These are phyloP conservation scores for Neurospora sublineolata DNA, from an alignment of 495 filamentous ascomycete genomes.

Conservation along the genomic window DNA sequence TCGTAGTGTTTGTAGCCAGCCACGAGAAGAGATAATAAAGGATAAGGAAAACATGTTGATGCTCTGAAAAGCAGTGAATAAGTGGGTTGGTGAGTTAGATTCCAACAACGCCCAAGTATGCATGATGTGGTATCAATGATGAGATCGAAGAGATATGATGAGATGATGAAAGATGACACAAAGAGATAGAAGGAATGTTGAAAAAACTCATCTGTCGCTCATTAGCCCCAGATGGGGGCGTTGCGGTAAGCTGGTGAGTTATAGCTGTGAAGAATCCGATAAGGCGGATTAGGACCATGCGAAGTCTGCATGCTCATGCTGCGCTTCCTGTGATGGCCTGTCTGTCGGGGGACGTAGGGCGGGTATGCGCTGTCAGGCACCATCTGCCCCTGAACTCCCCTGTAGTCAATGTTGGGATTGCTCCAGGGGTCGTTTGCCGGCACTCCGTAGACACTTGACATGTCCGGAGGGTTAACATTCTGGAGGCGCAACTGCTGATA, in stretches of 20 bases:
- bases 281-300: conserved; percentile 17
- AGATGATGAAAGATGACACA: neutral
- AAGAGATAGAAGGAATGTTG: conserved; percentile 1
- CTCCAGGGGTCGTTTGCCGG: conserved; percentile 19
- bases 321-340: conserved; percentile 25
- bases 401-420: conserved; percentile 17
- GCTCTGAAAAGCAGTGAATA: neutral
- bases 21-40: neutral
- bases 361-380: conserved; percentile 19
- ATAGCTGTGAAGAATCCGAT: conserved; percentile 37
- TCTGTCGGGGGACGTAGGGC: conserved; percentile 18
- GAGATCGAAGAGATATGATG: neutral
- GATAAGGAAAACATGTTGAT: neutral
- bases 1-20: neutral
- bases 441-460: conserved; percentile 28
- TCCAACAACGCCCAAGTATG: neutral
- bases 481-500: conserved; percentile 13
- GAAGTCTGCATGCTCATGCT: conserved; percentile 20
- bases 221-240: conserved; percentile 35
- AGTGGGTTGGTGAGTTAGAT: neutral
- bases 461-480: conserved; percentile 22
- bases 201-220: neutral
- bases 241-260: conserved; percentile 37
- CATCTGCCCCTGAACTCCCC: conserved; percentile 14
- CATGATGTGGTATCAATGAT: neutral